Conservation (phyloP, 257 asterid species). For the Leptodermis oblonga region DNA sequence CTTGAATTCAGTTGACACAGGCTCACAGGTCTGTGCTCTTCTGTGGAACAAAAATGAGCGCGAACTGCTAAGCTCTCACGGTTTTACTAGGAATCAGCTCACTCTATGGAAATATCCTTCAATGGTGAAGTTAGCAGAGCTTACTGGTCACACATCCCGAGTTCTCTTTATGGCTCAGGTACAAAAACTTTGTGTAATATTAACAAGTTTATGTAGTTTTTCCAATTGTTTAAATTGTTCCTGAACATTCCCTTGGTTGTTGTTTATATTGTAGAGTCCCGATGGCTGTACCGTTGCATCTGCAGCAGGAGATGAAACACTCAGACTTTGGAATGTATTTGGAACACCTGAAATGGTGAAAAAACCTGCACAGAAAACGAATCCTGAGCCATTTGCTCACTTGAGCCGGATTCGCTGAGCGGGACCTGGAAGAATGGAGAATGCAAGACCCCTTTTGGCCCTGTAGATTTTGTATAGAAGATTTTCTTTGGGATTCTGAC, state of each 20-base stretch:
- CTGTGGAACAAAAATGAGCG: conserved; percentile 44
- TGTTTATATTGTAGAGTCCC: conserved; percentile 4
- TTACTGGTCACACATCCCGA: conserved; percentile 32
- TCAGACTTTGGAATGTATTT: conserved; percentile 6
- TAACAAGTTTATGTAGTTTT: neutral
- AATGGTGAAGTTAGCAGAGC: conserved; percentile 48
- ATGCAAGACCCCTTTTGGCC: no score
- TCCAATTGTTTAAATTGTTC: neutral
- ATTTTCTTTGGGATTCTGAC: no score
- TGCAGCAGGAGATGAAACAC: conserved; percentile 7
- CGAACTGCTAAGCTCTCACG: conserved; percentile 45
- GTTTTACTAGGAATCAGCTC: conserved; percentile 37
- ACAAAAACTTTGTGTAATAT: neutral
- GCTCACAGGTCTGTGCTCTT: conserved; percentile 46
- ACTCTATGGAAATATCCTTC: conserved; percentile 57
- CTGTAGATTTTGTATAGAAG: no score
- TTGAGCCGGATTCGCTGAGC: conserved; percentile 5
- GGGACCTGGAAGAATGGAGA: no score
- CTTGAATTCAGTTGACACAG: conserved; percentile 34
- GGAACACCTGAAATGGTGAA: neutral
- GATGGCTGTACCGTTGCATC: conserved; percentile 6
- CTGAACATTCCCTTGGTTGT: neutral
- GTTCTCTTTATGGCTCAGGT: conserved; percentile 21
- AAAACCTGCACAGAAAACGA: neutral
- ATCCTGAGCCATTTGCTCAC: neutral